Base-by-base conservation (phyloP, 1,139 yeast species). In the Blastobotrys elegans region DNA sequence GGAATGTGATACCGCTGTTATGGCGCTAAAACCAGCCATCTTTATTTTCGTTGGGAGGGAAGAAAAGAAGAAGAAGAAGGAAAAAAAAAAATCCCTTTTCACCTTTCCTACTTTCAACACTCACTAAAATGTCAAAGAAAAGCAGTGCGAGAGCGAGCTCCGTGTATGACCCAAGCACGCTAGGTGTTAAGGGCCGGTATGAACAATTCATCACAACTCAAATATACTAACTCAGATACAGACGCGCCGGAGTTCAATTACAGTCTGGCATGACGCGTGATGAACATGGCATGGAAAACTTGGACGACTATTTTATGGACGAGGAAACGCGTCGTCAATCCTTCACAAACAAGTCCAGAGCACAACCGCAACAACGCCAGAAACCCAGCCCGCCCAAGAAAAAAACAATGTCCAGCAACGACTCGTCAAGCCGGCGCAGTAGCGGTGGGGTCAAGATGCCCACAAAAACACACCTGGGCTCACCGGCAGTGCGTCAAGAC, bases 261-360 rank as follows among this genome's bases (percentile, higher is more conserved):
- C 72, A 69, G 46, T 63, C 70, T 48, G 72, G 79, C 63, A 59
- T 84, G 39, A 66, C 70, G 30, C 75, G 78, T 55, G 94, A 85
- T 63, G 77, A 76, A 50, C 76, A 79, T 61, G 84, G 88, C 32
- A 79, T 87, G 82, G 96, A 88, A 60, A 85, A 82, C 57, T 66
- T 87, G 36, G 85, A 84, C 56, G 95, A 82, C 48, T 88, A 84
- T 67, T 87, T 86, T 56, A 74, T 74, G 17, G 64, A 62, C 14
- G 51, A 49, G 13, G 49, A 49, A 16, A 45, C 37, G 27, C 30
- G 38, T 5, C 30, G 47, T 1, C 30, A 8, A 26, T 13, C 30
- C 7, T 26, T 13, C 13, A 8, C 30, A 13, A 26, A n/a, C n/a
- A n/a, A n/a, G n/a, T n/a, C n/a, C n/a, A n/a, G n/a, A n/a, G n/a